These are phyloP conservation scores for Amanita thiersii DNA, from an alignment of 768 basidiomycete species.

Conservation along the genomic window DNA sequence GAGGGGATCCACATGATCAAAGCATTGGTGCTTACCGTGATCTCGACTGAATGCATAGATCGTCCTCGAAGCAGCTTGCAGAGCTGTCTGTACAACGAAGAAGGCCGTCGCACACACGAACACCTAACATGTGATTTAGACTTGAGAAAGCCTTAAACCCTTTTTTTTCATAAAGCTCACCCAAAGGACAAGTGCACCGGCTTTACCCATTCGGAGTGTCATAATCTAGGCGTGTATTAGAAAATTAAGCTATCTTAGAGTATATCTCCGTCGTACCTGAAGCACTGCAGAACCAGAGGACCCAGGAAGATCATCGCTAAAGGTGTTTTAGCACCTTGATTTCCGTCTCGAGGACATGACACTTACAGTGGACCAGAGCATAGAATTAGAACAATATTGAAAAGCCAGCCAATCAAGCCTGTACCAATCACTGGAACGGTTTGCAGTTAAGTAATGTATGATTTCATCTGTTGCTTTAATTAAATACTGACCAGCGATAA, in stretches of 20 bases:
- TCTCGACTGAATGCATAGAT: conserved; percentile 83
- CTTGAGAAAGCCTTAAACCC: neutral
- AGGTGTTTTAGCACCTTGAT: neutral
- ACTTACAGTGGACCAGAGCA: conserved; percentile 72
- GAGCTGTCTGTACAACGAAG: conserved; percentile 73
- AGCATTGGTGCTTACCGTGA: conserved; percentile 36
- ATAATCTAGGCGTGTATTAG: conserved; percentile 48
- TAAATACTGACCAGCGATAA: conserved; percentile 43
- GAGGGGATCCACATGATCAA: neutral
- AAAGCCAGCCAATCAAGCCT: conserved; percentile 73
- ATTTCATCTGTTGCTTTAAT: neutral
- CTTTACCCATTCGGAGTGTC: conserved; percentile 64
- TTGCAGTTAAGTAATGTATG: neutral
- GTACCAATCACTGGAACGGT: conserved; percentile 53
- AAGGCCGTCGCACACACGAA: conserved; percentile 83
- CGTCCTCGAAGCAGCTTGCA: conserved; percentile 78
- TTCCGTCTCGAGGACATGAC: neutral
- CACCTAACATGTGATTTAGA: conserved; percentile 23
- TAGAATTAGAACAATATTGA: conserved; percentile 82
- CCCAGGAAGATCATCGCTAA: conserved; percentile 58
- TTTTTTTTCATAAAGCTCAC: conserved; percentile 21
- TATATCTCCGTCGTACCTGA: conserved; percentile 27
- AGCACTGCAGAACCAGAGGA: conserved; percentile 67
- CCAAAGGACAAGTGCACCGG: conserved; percentile 75
- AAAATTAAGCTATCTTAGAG: neutral